These are phyloP conservation scores for Aspergillus phoenicis DNA, from an alignment of 2,329 filamentous ascomycete genomes.

Conservation along the genomic window DNA sequence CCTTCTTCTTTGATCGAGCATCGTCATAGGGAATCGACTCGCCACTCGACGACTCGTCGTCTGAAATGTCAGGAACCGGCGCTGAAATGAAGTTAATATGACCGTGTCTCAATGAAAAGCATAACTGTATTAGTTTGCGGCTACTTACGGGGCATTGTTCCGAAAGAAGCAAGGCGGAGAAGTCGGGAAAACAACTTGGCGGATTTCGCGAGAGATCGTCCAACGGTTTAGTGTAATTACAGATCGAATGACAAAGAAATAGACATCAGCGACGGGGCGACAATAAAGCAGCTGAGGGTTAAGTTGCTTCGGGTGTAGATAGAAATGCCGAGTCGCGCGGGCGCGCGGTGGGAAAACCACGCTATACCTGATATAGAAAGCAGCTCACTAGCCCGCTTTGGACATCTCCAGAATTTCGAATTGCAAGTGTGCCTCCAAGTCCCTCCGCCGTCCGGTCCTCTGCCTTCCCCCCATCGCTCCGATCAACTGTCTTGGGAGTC, in stretches of 20 bases:
- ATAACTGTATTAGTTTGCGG: background rate
- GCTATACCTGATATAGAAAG: constrained; percentile 40
- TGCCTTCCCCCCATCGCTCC: constrained; percentile 26
- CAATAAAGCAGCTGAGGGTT: constrained; percentile 2
- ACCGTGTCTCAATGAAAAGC: constrained; percentile 8
- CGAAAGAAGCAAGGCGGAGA: constrained; percentile 25
- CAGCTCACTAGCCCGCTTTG: constrained; percentile 43
- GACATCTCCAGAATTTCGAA: constrained; percentile 40
- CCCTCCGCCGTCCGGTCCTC: constrained; percentile 18
- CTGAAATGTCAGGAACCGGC: constrained; percentile 37
- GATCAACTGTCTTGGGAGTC: constrained; percentile 13
- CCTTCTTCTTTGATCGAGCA: constrained; percentile 23
- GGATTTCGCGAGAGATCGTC: constrained; percentile 5
- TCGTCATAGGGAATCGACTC: constrained; percentile 43
- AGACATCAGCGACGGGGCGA: background rate
- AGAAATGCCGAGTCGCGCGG: constrained; percentile 30
- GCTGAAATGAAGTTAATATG: constrained; percentile 28
- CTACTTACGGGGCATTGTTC: constrained; percentile 47
- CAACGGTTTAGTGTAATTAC: background rate
- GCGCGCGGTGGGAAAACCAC: constrained; percentile 30
- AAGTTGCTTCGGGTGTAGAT: constrained; percentile 11
- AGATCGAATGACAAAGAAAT: background rate
- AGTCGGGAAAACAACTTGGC: constrained; percentile 37
- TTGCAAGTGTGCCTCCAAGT: constrained; percentile 13
- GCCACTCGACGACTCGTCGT: constrained; percentile 40